These are phyloP conservation scores for Paralagenidium karlingii DNA, from an alignment of 352 stramenopile species.

Conservation along the genomic window DNA sequence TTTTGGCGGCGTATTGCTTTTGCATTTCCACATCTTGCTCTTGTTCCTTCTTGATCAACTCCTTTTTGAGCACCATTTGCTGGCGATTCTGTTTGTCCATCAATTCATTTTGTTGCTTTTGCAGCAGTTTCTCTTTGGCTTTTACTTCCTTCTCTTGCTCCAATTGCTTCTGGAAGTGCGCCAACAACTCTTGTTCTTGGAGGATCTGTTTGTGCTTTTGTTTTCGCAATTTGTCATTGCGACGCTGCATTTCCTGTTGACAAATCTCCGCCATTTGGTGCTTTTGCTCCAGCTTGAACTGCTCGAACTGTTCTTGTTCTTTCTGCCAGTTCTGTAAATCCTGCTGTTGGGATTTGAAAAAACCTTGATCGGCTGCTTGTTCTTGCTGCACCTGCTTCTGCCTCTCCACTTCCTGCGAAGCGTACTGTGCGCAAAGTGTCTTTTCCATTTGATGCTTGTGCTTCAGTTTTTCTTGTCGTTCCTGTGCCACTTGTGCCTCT, in stretches of 20 bases:
- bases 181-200: conserved; percentile 15
- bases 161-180: conserved; percentile 28
- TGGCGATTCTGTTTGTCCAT: conserved; percentile 35
- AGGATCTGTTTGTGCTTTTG: conserved; percentile 18
- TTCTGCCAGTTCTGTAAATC: not conserved
- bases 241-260: conserved; percentile 11
- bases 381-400: not conserved
- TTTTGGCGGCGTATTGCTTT: conserved; percentile 29
- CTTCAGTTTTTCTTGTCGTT: conserved; percentile 24
- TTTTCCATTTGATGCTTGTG: too few relatives aligned
- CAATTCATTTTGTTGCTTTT: conserved; percentile 24
- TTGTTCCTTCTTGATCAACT: conserved; percentile 19
- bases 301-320: not conserved
- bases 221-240: too few relatives aligned
- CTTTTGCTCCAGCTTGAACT: conserved; percentile 11
- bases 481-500: conserved; percentile 31
- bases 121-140: conserved; percentile 23
- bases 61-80: conserved; percentile 35
- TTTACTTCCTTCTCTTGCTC: conserved; percentile 31
- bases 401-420: conserved; percentile 29
- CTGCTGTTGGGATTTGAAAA: too few relatives aligned
- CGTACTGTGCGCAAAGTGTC: conserved; percentile 24
- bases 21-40: conserved; percentile 28
- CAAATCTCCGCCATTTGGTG: conserved; percentile 21
- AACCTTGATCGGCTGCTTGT: too few relatives aligned